Conservation (phyloP, 2,329 filamentous ascomycete species). For the Ophiosphaerella korrae region DNA sequence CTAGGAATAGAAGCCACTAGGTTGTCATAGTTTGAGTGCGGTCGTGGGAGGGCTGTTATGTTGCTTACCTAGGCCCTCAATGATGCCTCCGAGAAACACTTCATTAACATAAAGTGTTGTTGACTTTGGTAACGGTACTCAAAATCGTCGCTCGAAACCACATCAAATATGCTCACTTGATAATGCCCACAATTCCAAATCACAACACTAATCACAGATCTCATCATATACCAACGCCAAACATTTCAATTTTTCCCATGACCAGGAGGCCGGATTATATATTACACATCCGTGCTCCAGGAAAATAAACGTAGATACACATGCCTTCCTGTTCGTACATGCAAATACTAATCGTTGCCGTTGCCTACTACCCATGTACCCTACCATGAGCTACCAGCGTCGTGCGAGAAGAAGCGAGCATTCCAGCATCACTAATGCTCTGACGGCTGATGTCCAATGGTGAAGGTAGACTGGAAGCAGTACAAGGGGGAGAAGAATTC, state of each 20-base stretch:
- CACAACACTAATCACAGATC: background rate
- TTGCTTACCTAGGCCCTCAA: no score
- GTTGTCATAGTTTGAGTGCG: no score
- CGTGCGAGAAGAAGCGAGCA: constrained; percentile 19
- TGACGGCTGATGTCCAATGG: constrained; percentile 4
- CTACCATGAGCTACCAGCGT: constrained; percentile 1
- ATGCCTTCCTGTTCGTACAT: constrained; percentile 1
- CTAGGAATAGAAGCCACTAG: no score
- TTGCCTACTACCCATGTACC: background rate
- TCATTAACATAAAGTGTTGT: no score
- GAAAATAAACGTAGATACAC: background rate
- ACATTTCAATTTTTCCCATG: constrained; percentile 1
- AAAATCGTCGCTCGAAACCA: background rate
- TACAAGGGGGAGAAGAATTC: constrained; percentile 7
- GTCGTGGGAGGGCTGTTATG: no score
- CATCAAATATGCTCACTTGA: background rate
- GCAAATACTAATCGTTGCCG: background rate
- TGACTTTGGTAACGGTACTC: background rate
- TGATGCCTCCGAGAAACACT: no score
- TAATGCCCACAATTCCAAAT: background rate
- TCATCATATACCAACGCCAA: background rate
- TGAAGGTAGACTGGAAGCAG: constrained; percentile 9
- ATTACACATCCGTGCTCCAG: constrained; percentile 2
- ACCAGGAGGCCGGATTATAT: constrained; percentile 4
- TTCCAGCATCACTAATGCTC: constrained; percentile 26